Base-by-base conservation (phyloP, 495 filamentous ascomycete genomes). In the Trichoderma reesei region DNA sequence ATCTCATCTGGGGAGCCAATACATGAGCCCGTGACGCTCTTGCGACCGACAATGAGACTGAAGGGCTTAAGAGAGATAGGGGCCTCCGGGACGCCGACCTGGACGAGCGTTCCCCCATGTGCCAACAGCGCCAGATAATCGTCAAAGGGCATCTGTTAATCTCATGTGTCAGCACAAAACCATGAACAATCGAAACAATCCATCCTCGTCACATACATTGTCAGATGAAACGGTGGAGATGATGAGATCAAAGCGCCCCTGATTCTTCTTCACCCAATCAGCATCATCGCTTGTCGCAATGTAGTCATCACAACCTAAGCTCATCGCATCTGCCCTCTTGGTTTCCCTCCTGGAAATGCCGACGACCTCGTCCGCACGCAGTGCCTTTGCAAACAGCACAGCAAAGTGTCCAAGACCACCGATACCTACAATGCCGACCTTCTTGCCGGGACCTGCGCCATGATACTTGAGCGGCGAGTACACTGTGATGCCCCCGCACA, bases 401-500 rank as follows among this genome's bases (percentile, higher is more conserved):
- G 76, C 88, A 63, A 87, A 88, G 70, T 89, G 84, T 1, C 91
- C 92, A 0, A 96, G 73, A 5, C 92, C 92, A 6, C 92, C 91
- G 42, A 96, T 80, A 5, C 92, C 92, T 31, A 95, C 77, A 63
- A 96, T 86, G 3, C 90, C 92, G 3, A 97, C 90, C 3, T 73
- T 78, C 75, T 91, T 96, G 3, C 90, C 91, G 0, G 89, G 89
- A 0, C 91, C 92, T 62, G 80, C 82, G 8, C 88, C 89, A 69
- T 91, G 86, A 44, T 85, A 81, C 66, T 79, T 80, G 62, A 96
- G 74, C 2, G 92, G 92, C 14, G 82, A 76, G 72, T 84, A 96
- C 3, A 90, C 81, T 0, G 91, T 96, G 16, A 95, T 81, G 16
- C 92, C 92, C 41, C 83, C 92, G 70, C 92, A 96, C 3, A 96